Evolutionary conservation across 148 eudicot genomes (phyloP).

Genomic region (Amaranthus cruentus): DNA sequence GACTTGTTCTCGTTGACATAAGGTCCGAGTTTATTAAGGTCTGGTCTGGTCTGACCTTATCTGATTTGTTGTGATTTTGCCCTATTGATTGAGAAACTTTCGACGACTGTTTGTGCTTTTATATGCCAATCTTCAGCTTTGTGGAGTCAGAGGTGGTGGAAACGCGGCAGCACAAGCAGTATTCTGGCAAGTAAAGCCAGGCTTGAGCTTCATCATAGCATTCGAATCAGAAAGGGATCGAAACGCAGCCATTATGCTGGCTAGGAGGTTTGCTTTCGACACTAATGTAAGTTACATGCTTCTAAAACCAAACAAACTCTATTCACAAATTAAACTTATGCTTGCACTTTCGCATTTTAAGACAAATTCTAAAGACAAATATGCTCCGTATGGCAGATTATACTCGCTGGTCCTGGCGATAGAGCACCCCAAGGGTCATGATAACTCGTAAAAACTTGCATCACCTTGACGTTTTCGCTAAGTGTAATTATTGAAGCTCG

Average conservation of each 20-base stretch:
- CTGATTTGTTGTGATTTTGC: too few species aligned
- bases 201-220: constrained; percentile 73
- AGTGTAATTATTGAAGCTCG: constrained; percentile 25
- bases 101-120: neutral
- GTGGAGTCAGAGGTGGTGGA: constrained; percentile 98
- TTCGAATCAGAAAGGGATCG: constrained; percentile 90
- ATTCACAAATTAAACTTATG: neutral
- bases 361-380: neutral
- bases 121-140: constrained; percentile 44
- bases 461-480: constrained; percentile 5
- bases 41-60: too few species aligned
- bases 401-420: constrained; percentile 83
- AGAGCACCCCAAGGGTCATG: constrained; percentile 41
- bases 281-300: constrained; percentile 70
- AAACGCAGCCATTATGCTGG: constrained; percentile 93
- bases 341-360: neutral
- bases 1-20: too few species aligned
- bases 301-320: neutral
- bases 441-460: neutral
- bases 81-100: too few species aligned
- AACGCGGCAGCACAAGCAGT: constrained; percentile 94
- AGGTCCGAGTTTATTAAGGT: too few species aligned
- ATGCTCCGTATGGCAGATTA: constrained; percentile 45
- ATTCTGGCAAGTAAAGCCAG: constrained; percentile 80
- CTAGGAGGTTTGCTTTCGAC: constrained; percentile 91